Evolutionary conservation across 495 filamentous ascomycete genomes (phyloP), one percentile per base, ranked within the genome.

Genomic region (Penicillium salamii): DNA sequence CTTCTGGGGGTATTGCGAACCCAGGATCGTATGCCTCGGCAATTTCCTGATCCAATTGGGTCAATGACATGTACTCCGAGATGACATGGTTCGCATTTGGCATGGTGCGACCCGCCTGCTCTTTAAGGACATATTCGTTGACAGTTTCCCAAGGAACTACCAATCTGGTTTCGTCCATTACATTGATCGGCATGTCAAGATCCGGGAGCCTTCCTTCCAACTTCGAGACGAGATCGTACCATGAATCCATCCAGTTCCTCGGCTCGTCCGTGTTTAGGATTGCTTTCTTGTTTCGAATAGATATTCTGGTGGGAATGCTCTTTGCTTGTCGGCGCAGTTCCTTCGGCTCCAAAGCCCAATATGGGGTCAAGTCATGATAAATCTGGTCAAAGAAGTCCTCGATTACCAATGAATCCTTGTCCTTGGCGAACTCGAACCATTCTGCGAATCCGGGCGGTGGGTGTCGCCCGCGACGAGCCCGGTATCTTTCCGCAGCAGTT

Each of bases 61-160:
- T 5, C 12, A 57, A 36, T 1, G 39, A 28, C 49, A 51, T 38
- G 46, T 59, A 44, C 80, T 63, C 9, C 42, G 59, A n/a, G 71
- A 70, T 5, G 61, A 72, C 46, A 13, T 39, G 6, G 5, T 21
- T 31, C 0, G 50, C 15, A 3, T 42, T 33, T 26, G 34, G 7
- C 13, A 44, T 23, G 1, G 18, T 13, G 3, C 36, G 54, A 18
- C 19, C 21, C 1, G 34, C 57, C 33, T 71, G 66, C 21, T 84
- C 83, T 31, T 73, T 69, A 23, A 65, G 63, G 60, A 87, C 69
- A 26, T 78, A 73, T 5, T 57, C 62, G 35, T 80, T 69, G 34
- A 88, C 75, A 5, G 75, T 69, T 53, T 88, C 85, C 84, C 84
- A 88, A n/a, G 81, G 80, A 1, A 82, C 79, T 0, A 87, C 72